Evolutionary conservation across 106 monocot species (phyloP), one percentile per base, ranked within the genome.

Genomic region (Amphibolis antarctica): DNA sequence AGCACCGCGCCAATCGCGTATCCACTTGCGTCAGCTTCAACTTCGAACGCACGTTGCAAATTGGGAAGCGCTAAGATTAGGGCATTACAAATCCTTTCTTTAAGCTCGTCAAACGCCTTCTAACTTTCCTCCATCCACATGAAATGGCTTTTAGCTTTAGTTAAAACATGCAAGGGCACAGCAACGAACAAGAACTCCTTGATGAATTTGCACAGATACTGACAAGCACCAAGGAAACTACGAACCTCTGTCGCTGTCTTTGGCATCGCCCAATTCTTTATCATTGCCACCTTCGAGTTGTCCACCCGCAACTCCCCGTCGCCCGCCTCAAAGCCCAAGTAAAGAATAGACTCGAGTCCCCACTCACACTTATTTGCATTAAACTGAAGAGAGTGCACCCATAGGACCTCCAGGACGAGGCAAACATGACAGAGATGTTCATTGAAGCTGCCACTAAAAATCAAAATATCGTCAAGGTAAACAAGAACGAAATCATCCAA

Each of bases 1-100:
- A 59, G 15, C 27, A 59, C 59, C 13, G 5, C 31, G 18, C 59
- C 59, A 25, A 59, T 59, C 10, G n/a, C 59, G 30, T 59, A 59
- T 13, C 59, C 30, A 14, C 12, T 20, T 55, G 55, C 20, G 23
- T 55, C 18, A 0, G 0, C 17, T n/a, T 59, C 30, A 29, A 59
- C 7, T n/a, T 59, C 18, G n/a, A 59, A 59, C 13, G 59, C 28
- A 14, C 59, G 11, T 30, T 31, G 29, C 13, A 59, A 30, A 59
- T 59, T 59, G 12, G 59, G 59, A 0, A 59, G 17, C 10, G 15
- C 30, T 28, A 59, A 28, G 30, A 59, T 28, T 10, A 3, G 59
- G 14, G 59, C 31, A 26, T 59, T 19, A 59, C 59, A 17, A 29
- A n/a, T 59, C 17, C 30, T 59, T 1, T 29, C n/a, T 15, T 60